Evolutionary conservation across 2,329 filamentous ascomycete species (phyloP), one percentile per base, ranked within the genome.

Genomic region (Fusarium nisikadoi): DNA sequence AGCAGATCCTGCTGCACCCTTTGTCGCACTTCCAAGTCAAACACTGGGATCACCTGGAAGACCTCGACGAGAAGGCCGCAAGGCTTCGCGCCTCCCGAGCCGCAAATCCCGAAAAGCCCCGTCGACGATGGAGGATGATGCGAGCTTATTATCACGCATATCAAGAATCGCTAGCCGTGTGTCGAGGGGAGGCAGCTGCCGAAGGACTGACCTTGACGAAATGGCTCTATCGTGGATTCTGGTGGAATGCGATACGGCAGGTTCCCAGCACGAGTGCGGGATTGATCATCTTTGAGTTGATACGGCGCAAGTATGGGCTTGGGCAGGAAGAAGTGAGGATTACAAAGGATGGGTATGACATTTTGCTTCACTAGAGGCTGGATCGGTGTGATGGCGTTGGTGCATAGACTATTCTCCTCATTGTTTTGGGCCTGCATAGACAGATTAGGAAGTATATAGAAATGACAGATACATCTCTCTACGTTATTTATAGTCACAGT

Each of bases 261-360:
- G 91, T 93, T 4, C 93, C 93, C 1, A 93, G 91, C 78, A 94
- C 93, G 4, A 92, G 90, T 66, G 92, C 92, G 0, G 93, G 92
- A 0, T 79, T 95, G 65, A 93, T 95, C 73, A 93, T 94, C 25
- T 95, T 95, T 78, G 93, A 95, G 81, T 78, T 95, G 47, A 89
- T 94, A 41, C 84, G 93, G 62, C 85, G 92, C 39, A 93, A 93
- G 81, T 94, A 94, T 74, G 91, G 90, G 4, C 84, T 88, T 64
- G 86, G 87, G 4, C 85, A 85, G 23, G 90, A 92, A 54, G 87
- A 87, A 75, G 90, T 90, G 70, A 86, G 86, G 73, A 93, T 93
- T 58, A 87, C 86, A 53, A 89, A 89, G 78, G 91, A 92, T 71
- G 91, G 91, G 3, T 93, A 93, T 74, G 90, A 93, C 75, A 93